Conservation (phyloP, 148 eudicot genomes). For the Amaranthus hypochondriacus region DNA sequence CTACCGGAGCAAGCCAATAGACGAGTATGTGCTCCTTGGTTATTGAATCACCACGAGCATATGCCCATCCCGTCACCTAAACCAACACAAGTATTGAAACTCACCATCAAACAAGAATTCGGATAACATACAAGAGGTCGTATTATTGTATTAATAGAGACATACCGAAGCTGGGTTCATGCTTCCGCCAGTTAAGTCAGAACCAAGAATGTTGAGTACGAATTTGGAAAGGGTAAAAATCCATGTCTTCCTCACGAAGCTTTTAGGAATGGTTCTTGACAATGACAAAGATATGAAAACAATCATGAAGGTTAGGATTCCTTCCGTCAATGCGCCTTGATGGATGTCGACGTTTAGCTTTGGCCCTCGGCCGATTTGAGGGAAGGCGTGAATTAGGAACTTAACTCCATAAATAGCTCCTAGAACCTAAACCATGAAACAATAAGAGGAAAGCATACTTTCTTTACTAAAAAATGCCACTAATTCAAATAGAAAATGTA, state of each 20-base stretch:
- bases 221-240: conserved; percentile 75
- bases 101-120: background rate
- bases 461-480: background rate
- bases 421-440: conserved; percentile 42
- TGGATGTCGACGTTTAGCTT: conserved; percentile 62
- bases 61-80: conserved; percentile 94
- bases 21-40: conserved; percentile 81
- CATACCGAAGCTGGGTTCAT: conserved; percentile 95
- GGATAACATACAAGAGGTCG: background rate
- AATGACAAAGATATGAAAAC: conserved; percentile 50
- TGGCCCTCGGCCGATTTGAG: conserved; percentile 64
- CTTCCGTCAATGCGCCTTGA: conserved; percentile 83
- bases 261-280: conserved; percentile 54
- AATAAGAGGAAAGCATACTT: background rate
- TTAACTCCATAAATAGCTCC: conserved; percentile 74
- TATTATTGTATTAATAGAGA: background rate
- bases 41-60: conserved; percentile 70
- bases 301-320: conserved; percentile 55
- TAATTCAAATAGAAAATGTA: no score
- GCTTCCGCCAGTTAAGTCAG: conserved; percentile 92
- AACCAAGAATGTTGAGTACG: conserved; percentile 67
- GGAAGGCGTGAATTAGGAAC: conserved; percentile 46
- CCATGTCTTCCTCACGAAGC: conserved; percentile 88
- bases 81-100: background rate
- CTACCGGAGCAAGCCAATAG: conserved; percentile 94